Evolutionary conservation across 192 early-diverging fungal species (phyloP), one percentile per base, ranked within the genome.

Genomic region (Entrophospora sp.): DNA sequence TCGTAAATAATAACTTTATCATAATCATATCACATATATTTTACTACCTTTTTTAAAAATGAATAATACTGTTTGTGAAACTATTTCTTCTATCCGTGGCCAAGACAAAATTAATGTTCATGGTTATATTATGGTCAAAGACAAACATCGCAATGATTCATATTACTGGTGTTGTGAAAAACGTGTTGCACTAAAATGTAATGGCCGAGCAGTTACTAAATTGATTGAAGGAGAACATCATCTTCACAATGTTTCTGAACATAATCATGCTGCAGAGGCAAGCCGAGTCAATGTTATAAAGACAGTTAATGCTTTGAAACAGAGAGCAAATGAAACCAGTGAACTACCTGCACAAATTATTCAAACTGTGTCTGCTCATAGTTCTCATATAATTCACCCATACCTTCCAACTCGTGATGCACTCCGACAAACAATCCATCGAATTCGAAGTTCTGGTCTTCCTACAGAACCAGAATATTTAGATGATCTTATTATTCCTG

Each of bases 131-230:
- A 40, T 40, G 48, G 8, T 53, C 24, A 53, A 53, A 31, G 14
- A 27, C 24, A 53, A 31, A 25, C 18, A 27, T 31, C 3, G 51
- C 3, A 27, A 53, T 53, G 3, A 53, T 31, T 24, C 10, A 8
- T 53, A 30, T 25, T 53, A 53, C 25, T 53, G 27, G 27, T 14
- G 25, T 12, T 53, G 51, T 53, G 51, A 53, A 53, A 53, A 53
- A 12, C 5, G 24, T 25, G 3, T 27, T 27, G 6, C 25, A 3
- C 27, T 53, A 53, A 30, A 27, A 30, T 53, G 25, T 27, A 53
- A 53, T 5, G 27, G 25, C 14, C 27, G 27, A 4, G 25, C 25
- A 52, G 25, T 24, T 28, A 52, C 49, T 22, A 52, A 14, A 22
- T 52, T 52, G 25, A 31, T 22, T 1, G 49, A 52, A 13, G 25